Evolutionary conservation across 2,329 filamentous ascomycete species (phyloP), one percentile per base, ranked within the genome.

Genomic region (Cordyceps farinosa): DNA sequence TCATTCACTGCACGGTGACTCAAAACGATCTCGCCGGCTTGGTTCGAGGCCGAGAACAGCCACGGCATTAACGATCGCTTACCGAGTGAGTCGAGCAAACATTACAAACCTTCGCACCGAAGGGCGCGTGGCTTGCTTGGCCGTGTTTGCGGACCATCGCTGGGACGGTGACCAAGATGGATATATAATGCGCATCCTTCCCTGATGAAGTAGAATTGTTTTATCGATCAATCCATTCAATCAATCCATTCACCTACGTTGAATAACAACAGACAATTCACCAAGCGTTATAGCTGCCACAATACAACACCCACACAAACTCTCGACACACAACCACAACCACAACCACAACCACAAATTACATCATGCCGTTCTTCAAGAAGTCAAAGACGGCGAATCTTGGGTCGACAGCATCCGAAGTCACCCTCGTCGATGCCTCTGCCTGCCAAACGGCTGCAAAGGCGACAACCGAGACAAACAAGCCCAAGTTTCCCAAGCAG

Each of bases 361-460:
- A 47, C 50, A 55, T 17, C 8, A 62, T 62, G 59, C 59, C 59
- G 3, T 48, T 62, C 44, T 47, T 62, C 42, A 62, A 62, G 34
- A 62, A 42, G 32, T 55, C 51, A 22, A 62, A 55, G 32, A 45
- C 32, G 22, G 36, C 29, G 5, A 38, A 55, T 22, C 52, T 62
- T 5, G 51, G 59, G 29, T 55, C 59, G 32, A 54, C 59, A 13
- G 15, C 51, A 1, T 62, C 59, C 11, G 59, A 62, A 40, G 59
- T 62, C 15, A 62, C 59, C 32, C 59, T 62, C 32, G 59, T 62
- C 42, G 59, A 54, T 13, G 38, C 50, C 4, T 22, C 42, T 5
- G 42, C 50, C 51, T 15, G 29, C 27, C 40, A 36, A 13, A 9
- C 42, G 22, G 22, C 40, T 5, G 13, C 29, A 17, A 61, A 51